Percentiles rank a stretch among this genome's conserved stretches.
phyloP scores from a whole-genome alignment of 2,329 filamentous ascomycete genomes.

The Niveomyces coronatus region DNA sequence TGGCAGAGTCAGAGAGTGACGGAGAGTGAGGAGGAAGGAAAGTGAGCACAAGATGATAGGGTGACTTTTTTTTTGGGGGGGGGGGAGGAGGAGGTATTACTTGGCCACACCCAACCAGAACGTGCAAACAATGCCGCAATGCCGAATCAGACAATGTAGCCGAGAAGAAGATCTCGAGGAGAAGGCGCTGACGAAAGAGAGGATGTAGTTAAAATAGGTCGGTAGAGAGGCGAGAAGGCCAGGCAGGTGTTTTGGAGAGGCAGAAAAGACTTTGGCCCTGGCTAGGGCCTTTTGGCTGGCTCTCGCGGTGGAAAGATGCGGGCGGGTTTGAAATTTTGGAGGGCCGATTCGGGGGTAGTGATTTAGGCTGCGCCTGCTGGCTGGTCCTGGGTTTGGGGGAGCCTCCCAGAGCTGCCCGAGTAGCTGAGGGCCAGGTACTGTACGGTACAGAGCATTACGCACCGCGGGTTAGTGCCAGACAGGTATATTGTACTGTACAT shows the following conservation, averaged over 20 bases:
- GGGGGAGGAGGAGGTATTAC: conserved; percentile 4
- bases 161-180: conserved; percentile 6
- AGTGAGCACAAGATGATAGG: conserved; percentile 14
- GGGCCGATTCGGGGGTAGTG: neutral
- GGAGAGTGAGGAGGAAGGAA: conserved; percentile 8
- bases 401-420: too few species aligned
- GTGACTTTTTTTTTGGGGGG: too few species aligned
- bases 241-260: too few species aligned
- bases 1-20: conserved; percentile 4
- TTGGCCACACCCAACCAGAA: conserved; percentile 12
- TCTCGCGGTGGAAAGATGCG: neutral
- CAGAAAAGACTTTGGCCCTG: neutral
- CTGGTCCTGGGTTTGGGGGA: too few species aligned
- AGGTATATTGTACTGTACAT: too few species aligned
- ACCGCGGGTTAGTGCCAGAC: too few species aligned
- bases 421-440: too few species aligned
- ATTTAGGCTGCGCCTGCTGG: too few species aligned
- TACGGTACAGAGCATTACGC: too few species aligned
- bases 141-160: conserved; percentile 12
- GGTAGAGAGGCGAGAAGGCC: conserved; percentile 5
- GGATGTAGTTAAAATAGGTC: conserved; percentile 10
- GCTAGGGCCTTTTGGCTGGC: neutral
- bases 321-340: conserved; percentile 5
- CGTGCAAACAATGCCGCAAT: conserved; percentile 14
- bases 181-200: conserved; percentile 10